phyloP scores from a whole-genome alignment of 1,139 yeast genomes.

The Pneumocystis murina region DNA sequence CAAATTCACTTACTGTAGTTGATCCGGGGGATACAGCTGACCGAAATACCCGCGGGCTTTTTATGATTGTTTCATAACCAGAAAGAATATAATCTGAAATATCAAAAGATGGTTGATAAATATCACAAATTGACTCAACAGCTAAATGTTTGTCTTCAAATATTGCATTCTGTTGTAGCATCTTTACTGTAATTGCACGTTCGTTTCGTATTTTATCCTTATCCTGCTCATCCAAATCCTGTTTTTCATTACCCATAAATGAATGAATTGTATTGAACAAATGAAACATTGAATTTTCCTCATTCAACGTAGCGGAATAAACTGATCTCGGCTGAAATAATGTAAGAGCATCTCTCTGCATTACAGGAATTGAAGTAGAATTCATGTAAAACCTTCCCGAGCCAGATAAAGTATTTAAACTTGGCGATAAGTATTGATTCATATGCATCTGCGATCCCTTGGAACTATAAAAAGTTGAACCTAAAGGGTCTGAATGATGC shows the following conservation, averaged over 20 bases:
- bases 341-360: neutral
- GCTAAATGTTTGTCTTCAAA: neutral
- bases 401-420: neutral
- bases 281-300: neutral
- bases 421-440: neutral
- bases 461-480: neutral
- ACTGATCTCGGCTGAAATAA: too few species aligned
- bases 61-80: neutral
- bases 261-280: neutral
- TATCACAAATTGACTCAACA: neutral
- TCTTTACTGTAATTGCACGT: neutral
- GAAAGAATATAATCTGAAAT: neutral
- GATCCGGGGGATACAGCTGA: neutral
- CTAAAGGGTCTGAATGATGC: neutral
- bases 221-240: neutral
- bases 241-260: neutral
- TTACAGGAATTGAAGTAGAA: neutral
- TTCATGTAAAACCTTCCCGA: neutral
- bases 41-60: neutral
- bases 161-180: neutral
- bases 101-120: neutral
- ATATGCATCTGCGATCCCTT: neutral
- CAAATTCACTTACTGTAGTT: neutral
- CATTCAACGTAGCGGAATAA: neutral
- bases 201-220: neutral